phyloP scores from a whole-genome alignment of 371 early-diverging fungal species.

The Lichtheimia ornata region DNA sequence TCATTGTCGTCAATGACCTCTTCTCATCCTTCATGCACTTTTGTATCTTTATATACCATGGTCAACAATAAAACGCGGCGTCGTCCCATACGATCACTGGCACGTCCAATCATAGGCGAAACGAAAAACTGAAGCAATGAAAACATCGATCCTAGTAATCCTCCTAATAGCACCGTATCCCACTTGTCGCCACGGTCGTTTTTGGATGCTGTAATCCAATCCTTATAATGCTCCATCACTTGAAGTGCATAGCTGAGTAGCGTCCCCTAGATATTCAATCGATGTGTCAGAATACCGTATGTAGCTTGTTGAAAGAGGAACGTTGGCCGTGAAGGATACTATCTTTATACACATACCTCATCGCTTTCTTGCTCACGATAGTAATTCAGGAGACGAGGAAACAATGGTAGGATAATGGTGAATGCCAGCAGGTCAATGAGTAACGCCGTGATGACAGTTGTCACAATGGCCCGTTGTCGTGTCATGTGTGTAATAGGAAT shows the following conservation, averaged over 20 bases:
- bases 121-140: constrained; percentile 92
- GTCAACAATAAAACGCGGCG: constrained; percentile 81
- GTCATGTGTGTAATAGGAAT: too few species aligned
- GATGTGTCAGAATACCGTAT: too few species aligned
- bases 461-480: constrained; percentile 19
- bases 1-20: not conserved
- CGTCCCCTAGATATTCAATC: constrained; percentile 23
- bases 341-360: not conserved
- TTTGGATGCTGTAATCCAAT: constrained; percentile 18
- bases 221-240: constrained; percentile 41
- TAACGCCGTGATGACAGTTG: constrained; percentile 70
- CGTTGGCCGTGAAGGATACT: not conserved
- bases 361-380: constrained; percentile 53
- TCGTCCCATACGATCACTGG: constrained; percentile 86
- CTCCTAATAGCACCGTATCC: constrained; percentile 95
- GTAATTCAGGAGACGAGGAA: constrained; percentile 72
- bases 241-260: constrained; percentile 35
- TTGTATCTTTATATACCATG: constrained; percentile 64
- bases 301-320: not conserved
- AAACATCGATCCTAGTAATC: constrained; percentile 89
- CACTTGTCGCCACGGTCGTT: constrained; percentile 40
- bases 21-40: not conserved
- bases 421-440: constrained; percentile 95
- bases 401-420: constrained; percentile 95
- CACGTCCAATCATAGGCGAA: constrained; percentile 83